A percentile compares a stretch with the other conserved stretches of the same genome.
These are phyloP conservation scores for Lanmaoa pseudosensibilis DNA, from an alignment of 768 basidiomycete species.

Conservation along the genomic window DNA sequence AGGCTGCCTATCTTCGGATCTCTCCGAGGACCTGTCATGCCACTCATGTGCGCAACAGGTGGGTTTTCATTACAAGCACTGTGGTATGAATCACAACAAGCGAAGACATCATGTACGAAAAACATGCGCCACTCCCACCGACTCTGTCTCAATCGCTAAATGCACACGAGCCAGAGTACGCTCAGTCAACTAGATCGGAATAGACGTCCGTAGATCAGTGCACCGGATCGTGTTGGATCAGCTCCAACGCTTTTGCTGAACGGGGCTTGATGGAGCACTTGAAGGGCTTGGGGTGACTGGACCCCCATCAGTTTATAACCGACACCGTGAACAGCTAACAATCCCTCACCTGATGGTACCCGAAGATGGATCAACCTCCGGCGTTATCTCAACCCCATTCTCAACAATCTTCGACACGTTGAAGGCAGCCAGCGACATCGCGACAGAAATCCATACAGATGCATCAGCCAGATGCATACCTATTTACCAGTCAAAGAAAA, in stretches of 20 bases:
- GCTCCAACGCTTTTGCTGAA: slow-evolving; percentile 52
- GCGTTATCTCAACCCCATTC: slow-evolving; percentile 49
- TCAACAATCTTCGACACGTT: slow-evolving; percentile 46
- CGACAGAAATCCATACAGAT: slow-evolving; percentile 45
- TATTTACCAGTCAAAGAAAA: slow-evolving; percentile 17
- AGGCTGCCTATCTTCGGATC: not conserved
- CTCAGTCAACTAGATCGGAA: not conserved
- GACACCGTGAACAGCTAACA: not conserved
- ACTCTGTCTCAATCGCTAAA: not conserved
- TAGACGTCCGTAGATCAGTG: slow-evolving; percentile 10
- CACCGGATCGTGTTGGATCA: slow-evolving; percentile 49
- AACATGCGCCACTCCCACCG: not conserved
- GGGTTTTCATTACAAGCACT: not conserved
- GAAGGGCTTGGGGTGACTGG: slow-evolving; percentile 61
- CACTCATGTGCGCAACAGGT: not conserved
- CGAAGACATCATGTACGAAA: not conserved
- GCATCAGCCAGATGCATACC: slow-evolving; percentile 54
- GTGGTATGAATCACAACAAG: not conserved
- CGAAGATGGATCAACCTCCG: slow-evolving; percentile 55
- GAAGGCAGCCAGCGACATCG: slow-evolving; percentile 48
- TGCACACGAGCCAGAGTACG: not conserved
- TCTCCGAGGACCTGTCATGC: slow-evolving; percentile 4
- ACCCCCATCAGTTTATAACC: not conserved
- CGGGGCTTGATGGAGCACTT: slow-evolving; percentile 61
- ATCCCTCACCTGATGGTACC: slow-evolving; percentile 59